Evolutionary conservation across 2,329 filamentous ascomycete species (phyloP).

Genomic region (Botryosphaeria agaves): DNA sequence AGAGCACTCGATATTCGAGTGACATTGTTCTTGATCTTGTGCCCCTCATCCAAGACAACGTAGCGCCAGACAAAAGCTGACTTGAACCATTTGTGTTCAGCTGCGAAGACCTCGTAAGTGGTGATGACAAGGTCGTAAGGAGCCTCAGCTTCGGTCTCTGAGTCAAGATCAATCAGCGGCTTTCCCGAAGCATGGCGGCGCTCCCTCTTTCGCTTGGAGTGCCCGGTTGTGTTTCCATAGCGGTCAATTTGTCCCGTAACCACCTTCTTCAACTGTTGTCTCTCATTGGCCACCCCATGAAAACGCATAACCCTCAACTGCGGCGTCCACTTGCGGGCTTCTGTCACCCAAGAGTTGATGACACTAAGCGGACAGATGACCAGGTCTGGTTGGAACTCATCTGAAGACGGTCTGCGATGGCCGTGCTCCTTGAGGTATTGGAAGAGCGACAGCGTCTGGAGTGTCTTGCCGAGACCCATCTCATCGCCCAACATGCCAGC

Average conservation of each 20-base stretch:
- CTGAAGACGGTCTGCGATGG: slow-evolving; percentile 15
- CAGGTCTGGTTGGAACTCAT: slow-evolving; percentile 23
- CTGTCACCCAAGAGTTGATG: slow-evolving; percentile 29
- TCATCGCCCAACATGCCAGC: slow-evolving; percentile 30
- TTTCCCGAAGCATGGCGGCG: slow-evolving; percentile 9
- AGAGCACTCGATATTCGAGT: slow-evolving; percentile 25
- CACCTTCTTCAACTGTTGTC: slow-evolving; percentile 28
- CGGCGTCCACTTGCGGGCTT: slow-evolving; percentile 30
- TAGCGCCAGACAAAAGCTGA: slow-evolving; percentile 34
- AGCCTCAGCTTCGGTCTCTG: slow-evolving; percentile 6
- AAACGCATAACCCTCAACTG: slow-evolving; percentile 28
- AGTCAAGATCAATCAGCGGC: slow-evolving; percentile 12
- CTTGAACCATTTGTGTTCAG: slow-evolving; percentile 31
- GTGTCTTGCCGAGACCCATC: slow-evolving; percentile 33
- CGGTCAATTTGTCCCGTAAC: slow-evolving; percentile 27
- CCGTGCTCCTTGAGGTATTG: slow-evolving; percentile 28
- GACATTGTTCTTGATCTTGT: slow-evolving; percentile 33
- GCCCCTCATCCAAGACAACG: slow-evolving; percentile 35
- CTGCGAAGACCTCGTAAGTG: slow-evolving; percentile 30
- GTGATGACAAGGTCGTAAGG: slow-evolving; percentile 28
- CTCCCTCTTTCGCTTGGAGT: slow-evolving; percentile 5
- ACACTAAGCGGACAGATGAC: slow-evolving; percentile 35
- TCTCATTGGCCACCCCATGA: slow-evolving; percentile 26
- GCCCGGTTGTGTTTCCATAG: slow-evolving; percentile 24
- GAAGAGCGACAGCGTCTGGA: slow-evolving; percentile 32